Evolutionary conservation across 495 filamentous ascomycete genomes (phyloP).

Genomic region (Evernia prunastri): DNA sequence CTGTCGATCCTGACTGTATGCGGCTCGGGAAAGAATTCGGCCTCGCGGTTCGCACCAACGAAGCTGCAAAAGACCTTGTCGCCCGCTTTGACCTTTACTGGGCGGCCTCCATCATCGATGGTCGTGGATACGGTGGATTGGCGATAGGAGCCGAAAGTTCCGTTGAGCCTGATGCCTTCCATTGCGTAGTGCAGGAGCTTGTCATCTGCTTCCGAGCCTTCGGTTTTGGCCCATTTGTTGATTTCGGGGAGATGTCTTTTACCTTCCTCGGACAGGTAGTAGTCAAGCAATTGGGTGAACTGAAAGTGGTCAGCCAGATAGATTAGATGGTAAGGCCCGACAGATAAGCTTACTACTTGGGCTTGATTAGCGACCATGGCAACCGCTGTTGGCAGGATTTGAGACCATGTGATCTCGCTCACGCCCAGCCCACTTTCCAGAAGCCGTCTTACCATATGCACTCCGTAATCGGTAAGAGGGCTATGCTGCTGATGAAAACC

Average conservation of each 20-base stretch:
- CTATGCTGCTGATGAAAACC: conserved; percentile 48
- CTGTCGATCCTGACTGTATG: conserved; percentile 58
- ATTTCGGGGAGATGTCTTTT: conserved; percentile 52
- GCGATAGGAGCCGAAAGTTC: conserved; percentile 53
- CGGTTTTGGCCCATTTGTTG: conserved; percentile 45
- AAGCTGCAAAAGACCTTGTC: conserved; percentile 50
- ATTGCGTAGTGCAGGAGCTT: conserved; percentile 45
- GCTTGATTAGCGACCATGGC: conserved; percentile 64
- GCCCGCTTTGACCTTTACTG: conserved; percentile 45
- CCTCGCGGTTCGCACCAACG: conserved; percentile 52
- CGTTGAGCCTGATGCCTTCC: conserved; percentile 55
- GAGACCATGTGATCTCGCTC: conserved; percentile 66
- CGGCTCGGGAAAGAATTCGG: conserved; percentile 61
- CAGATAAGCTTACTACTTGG: conserved; percentile 43
- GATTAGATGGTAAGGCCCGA: background rate
- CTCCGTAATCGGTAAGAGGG: conserved; percentile 59
- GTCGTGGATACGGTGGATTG: conserved; percentile 38
- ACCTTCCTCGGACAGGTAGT: conserved; percentile 58
- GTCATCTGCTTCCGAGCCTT: conserved; percentile 44
- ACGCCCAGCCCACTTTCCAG: conserved; percentile 56
- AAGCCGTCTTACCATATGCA: conserved; percentile 61
- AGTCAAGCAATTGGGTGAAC: conserved; percentile 74
- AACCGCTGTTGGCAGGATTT: conserved; percentile 57
- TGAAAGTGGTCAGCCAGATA: conserved; percentile 12
- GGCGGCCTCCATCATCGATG: conserved; percentile 46